Evolutionary conservation across 768 basidiomycete genomes (phyloP).

Genomic region (Melanogaster broomeanus): DNA sequence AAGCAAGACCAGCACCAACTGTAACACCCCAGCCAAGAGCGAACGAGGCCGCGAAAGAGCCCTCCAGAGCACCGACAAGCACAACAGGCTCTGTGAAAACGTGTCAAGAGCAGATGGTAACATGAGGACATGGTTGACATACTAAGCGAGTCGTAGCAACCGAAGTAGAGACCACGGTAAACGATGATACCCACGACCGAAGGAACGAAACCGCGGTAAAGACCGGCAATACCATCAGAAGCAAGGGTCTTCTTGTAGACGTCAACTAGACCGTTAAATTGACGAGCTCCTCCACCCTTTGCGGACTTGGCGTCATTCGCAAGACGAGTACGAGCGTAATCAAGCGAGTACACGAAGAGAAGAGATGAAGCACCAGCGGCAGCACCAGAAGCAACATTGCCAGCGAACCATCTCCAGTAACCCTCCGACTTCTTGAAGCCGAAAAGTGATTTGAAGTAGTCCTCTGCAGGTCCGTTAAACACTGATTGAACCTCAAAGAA

Average conservation of each 20-base stretch:
- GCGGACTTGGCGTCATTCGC: constrained; percentile 97
- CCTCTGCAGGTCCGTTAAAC: constrained; percentile 52
- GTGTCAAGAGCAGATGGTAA: constrained; percentile 28
- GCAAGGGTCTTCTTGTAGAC: constrained; percentile 98
- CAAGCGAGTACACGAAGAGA: constrained; percentile 99
- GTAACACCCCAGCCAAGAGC: constrained; percentile 98
- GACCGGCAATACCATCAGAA: constrained; percentile 96
- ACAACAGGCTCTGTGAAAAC: constrained; percentile 67
- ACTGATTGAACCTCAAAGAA: background rate
- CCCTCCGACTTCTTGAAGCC: constrained; percentile 98
- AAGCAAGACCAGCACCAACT: constrained; percentile 98
- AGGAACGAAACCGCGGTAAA: constrained; percentile 99
- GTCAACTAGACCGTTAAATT: constrained; percentile 98
- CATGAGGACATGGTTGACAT: constrained; percentile 37
- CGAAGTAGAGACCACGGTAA: constrained; percentile 99
- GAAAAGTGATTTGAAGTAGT: constrained; percentile 98
- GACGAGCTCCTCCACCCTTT: constrained; percentile 89
- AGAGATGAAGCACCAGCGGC: constrained; percentile 98
- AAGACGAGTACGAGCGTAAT: constrained; percentile 99
- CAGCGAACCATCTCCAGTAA: constrained; percentile 98
- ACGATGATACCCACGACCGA: constrained; percentile 99
- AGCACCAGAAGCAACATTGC: constrained; percentile 98
- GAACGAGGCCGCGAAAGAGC: constrained; percentile 98
- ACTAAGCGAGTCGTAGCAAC: constrained; percentile 95
- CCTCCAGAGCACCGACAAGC: constrained; percentile 93